These are phyloP conservation scores for Debaryomyces sp. DNA, from an alignment of 1,139 yeast genomes.

Conservation along the genomic window DNA sequence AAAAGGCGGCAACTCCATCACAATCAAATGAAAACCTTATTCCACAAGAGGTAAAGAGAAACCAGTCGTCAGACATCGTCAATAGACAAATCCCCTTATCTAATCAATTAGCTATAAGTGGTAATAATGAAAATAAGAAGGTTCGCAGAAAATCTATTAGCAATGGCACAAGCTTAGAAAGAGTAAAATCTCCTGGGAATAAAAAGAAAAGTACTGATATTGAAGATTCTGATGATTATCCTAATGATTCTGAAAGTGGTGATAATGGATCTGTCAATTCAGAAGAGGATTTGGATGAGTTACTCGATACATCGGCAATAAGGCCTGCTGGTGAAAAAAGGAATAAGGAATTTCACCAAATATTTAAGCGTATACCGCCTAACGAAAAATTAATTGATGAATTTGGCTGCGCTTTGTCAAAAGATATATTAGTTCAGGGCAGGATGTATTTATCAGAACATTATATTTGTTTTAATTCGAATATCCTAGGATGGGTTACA, in stretches of 20 bases:
- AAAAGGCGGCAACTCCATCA: slow-evolving; percentile 16
- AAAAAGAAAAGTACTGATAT: neutral
- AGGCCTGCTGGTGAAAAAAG: slow-evolving; percentile 45
- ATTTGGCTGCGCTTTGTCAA: slow-evolving; percentile 70
- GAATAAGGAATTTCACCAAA: slow-evolving; percentile 63
- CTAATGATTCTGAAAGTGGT: neutral
- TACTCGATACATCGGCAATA: slow-evolving; percentile 26
- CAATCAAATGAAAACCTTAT: slow-evolving; percentile 23
- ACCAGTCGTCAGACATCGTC: slow-evolving; percentile 23
- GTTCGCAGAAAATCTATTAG: slow-evolving; percentile 24
- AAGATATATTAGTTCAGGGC: slow-evolving; percentile 75
- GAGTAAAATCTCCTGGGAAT: slow-evolving; percentile 9
- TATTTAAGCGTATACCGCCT: slow-evolving; percentile 57
- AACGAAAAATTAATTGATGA: slow-evolving; percentile 63
- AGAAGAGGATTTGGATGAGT: slow-evolving; percentile 18
- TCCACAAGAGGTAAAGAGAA: slow-evolving; percentile 16
- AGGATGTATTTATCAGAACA: slow-evolving; percentile 63
- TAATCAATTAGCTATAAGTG: slow-evolving; percentile 18
- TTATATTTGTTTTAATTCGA: slow-evolving; percentile 68
- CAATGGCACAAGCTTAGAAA: slow-evolving; percentile 12
- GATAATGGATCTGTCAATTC: slow-evolving; percentile 9
- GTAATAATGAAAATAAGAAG: slow-evolving; percentile 20
- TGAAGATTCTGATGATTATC: neutral
- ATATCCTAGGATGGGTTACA: slow-evolving; percentile 75
- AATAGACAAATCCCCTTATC: slow-evolving; percentile 18